Evolutionary conservation across 2,329 filamentous ascomycete genomes (phyloP).

Genomic region (Colletotrichum sp.): DNA sequence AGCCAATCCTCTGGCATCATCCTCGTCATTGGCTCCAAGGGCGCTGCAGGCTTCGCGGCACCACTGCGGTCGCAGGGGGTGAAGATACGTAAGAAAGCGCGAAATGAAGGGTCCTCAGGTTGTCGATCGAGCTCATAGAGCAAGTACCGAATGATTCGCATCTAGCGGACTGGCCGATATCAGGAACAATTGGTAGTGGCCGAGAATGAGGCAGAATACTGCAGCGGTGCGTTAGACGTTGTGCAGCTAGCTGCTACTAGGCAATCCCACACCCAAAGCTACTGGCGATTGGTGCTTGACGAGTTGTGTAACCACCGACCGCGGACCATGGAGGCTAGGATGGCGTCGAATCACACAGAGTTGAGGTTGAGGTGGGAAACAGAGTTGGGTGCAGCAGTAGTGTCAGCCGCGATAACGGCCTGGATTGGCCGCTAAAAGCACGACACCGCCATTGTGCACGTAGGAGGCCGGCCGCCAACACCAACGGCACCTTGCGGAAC

Average conservation of each 20-base stretch:
- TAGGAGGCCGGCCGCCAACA: background rate
- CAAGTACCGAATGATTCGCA: background rate
- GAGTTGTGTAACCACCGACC: background rate
- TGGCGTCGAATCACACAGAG: background rate
- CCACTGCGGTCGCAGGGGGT: background rate
- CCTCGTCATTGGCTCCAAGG: background rate
- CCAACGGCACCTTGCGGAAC: background rate
- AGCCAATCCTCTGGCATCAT: background rate
- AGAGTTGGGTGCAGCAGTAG: background rate
- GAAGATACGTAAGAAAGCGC: background rate
- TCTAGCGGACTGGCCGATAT: background rate
- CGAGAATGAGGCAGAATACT: background rate
- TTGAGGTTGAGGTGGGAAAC: background rate
- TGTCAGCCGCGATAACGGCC: background rate
- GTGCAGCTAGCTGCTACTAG: background rate
- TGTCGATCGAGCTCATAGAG: background rate
- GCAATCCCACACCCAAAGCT: background rate
- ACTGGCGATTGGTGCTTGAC: background rate
- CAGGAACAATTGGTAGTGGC: background rate
- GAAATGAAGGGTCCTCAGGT: background rate
- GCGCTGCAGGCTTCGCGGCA: background rate
- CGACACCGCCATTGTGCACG: background rate
- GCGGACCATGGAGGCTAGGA: background rate
- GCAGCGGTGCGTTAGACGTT: slow-evolving; percentile 4
- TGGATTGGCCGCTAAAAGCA: background rate